Evolutionary conservation across 352 stramenopile species (phyloP).

Genomic region (Phytophthora sp.): DNA sequence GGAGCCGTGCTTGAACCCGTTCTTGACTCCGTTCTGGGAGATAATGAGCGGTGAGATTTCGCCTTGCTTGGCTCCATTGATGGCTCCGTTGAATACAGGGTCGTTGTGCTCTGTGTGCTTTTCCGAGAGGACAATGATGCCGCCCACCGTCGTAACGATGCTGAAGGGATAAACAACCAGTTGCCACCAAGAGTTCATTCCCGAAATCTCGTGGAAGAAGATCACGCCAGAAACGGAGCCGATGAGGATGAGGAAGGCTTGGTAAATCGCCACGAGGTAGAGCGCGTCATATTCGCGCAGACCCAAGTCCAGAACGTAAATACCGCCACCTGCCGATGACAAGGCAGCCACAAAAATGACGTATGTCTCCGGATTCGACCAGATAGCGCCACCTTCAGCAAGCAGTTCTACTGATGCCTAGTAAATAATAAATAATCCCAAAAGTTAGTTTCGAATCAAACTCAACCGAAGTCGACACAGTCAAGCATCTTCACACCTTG

Average conservation of each 20-base stretch:
- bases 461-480: too few species aligned
- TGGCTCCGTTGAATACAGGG: constrained; percentile 28
- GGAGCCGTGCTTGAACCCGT: constrained; percentile 45
- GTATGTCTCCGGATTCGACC: constrained; percentile 73
- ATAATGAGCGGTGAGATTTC: constrained; percentile 58
- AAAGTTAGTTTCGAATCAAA: not conserved
- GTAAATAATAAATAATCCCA: constrained; percentile 1
- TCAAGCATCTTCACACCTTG: constrained; percentile 57
- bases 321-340: constrained; percentile 71
- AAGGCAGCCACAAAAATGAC: constrained; percentile 71
- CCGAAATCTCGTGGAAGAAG: constrained; percentile 88
- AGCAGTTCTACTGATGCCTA: constrained; percentile 85
- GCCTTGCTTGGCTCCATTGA: constrained; percentile 44
- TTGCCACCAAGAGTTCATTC: constrained; percentile 87
- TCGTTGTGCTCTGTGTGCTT: constrained; percentile 73
- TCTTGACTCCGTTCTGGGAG: constrained; percentile 31
- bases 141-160: constrained; percentile 80
- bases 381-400: constrained; percentile 73
- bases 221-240: constrained; percentile 86
- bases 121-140: constrained; percentile 84
- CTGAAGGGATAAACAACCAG: constrained; percentile 73
- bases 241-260: constrained; percentile 86
- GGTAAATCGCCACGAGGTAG: constrained; percentile 87
- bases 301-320: constrained; percentile 80
- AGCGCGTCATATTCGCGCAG: constrained; percentile 88